Evolutionary conservation across 805 yeast species (phyloP), one percentile per base, ranked within the genome.

Genomic region (Candida bentonensis): DNA sequence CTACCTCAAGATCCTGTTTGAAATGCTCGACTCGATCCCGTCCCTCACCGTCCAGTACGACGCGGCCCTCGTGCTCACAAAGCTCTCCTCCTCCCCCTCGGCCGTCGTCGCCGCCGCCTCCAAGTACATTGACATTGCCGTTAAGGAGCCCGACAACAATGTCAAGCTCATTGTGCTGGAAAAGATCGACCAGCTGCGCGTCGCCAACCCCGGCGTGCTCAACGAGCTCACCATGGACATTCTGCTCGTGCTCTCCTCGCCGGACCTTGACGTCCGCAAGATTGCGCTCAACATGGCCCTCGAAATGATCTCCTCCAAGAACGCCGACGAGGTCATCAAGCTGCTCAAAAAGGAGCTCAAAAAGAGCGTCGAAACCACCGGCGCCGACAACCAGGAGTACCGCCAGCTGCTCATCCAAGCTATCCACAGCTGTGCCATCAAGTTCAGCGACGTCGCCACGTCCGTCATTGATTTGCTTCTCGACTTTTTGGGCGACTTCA

Each of bases 111-210:
- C 79, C 49, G 92, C 95, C 15, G 97, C 95, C 33, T 64, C 78
- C 45, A 86, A 86, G 61, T 82, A 86, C 56, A 78, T 89, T 49
- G 95, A 85, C 47, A 71, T 92, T 53, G 94, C 96, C 26, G 79
- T 80, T 53, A 84, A 82, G 59, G 97, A 87, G 60, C 73, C 95
- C n/a, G 97, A 92, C 63, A 88, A 84, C 66, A 92, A 88, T 58
- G 88, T 89, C 54, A 94, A 94, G 64, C 73, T 92, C 51, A 88
- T 89, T 56, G 92, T 94, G 20, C 71, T 92, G 57, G 92, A 86
- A 58, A 77, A 94, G 62, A 79, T 92, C 48, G 75, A 74, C 53
- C 86, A 81, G 44, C 74, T 92, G 44, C 81, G 84, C 57, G 67
- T 68, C 49, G 73, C 72, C 49, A 76, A 79, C 58, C 89, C 92